Percentiles rank a stretch among this genome's conserved stretches.
Evolutionary conservation across 164 flowering plant species (phyloP).

Genomic region (Magnolia sinica): DNA sequence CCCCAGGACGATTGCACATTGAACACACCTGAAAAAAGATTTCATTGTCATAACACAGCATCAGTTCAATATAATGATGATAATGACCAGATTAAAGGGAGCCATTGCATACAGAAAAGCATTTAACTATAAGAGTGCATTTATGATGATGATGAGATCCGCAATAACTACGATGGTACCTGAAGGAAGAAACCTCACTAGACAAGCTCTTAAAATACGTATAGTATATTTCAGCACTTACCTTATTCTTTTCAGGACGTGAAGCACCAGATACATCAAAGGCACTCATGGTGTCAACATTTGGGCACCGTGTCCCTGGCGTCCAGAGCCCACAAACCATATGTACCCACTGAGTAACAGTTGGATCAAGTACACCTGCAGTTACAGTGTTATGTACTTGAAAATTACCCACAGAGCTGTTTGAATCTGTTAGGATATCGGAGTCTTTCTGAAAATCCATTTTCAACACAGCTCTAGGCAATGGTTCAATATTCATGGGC

Average conservation of each 20-base stretch:
- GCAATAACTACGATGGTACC: background rate
- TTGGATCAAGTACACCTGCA: conserved; percentile 43
- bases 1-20: conserved; percentile 54
- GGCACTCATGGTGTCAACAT: conserved; percentile 68
- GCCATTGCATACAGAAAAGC: background rate
- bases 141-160: background rate
- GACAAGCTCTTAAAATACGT: background rate
- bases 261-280: conserved; percentile 66
- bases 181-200: background rate
- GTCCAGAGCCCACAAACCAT: conserved; percentile 79
- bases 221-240: conserved; percentile 14
- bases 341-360: conserved; percentile 64
- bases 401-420: conserved; percentile 9
- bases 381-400: conserved; percentile 41
- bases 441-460: conserved; percentile 14
- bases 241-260: conserved; percentile 30
- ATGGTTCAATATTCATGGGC: conserved; percentile 11
- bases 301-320: conserved; percentile 68
- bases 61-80: background rate
- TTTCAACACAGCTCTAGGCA: conserved; percentile 10
- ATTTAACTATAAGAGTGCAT: background rate
- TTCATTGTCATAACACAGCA: background rate
- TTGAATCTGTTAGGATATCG: conserved; percentile 8
- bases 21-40: conserved; percentile 49
- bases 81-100: background rate